Base-by-base conservation (phyloP, 176 grass and related monocot genomes). In the Bonia amplexicaulis region DNA sequence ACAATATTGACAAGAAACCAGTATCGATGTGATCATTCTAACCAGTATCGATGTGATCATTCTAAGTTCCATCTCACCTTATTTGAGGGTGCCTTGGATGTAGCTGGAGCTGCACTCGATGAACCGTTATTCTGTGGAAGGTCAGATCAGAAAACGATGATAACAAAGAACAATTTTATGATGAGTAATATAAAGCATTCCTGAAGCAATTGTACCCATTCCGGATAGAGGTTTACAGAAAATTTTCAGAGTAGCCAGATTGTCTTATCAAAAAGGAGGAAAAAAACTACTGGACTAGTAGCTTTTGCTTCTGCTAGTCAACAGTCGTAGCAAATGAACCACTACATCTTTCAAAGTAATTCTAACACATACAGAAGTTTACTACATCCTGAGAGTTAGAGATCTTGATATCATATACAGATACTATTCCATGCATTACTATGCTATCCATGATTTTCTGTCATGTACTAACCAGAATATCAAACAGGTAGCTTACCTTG, bases 111-210 rank as follows among this genome's bases (percentile, higher is more conserved):
- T 88, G 86, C 78, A 82, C 95, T 94, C 27, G 90, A 87, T 76
- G 92, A 89, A 0, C 78, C 95, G 77, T 97, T 97, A 77, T 45
- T 91, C 95, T 97, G 86, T 76, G 66, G 85, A 86, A 86, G 47
- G 69, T 19, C 16, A 6, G 1, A 39, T 90, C 15, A 77, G 51
- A 81, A 52, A 77, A 42, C 22, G 12, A 71, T 66, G 71, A 77
- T 33, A 61, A 71, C 23, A 69, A 81, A 22, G 14, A 88, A 27
- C 26, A 33, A 23, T 65, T 12, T 49, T 33, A 19, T 70, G 45
- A 82, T 22, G 8, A 52, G 33, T 55, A 76, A 37, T 17, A 85
- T 22, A 81, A 69, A 44, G 7, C 10, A 76, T 59, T 63, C 20
- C 22, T 25, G 7, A 68, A 53, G 44, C 44, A 61, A 63, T 6